Evolutionary conservation across 108 stramenopile species (phyloP), one percentile per base, ranked within the genome.

Genomic region (Nitzschia sp.): DNA sequence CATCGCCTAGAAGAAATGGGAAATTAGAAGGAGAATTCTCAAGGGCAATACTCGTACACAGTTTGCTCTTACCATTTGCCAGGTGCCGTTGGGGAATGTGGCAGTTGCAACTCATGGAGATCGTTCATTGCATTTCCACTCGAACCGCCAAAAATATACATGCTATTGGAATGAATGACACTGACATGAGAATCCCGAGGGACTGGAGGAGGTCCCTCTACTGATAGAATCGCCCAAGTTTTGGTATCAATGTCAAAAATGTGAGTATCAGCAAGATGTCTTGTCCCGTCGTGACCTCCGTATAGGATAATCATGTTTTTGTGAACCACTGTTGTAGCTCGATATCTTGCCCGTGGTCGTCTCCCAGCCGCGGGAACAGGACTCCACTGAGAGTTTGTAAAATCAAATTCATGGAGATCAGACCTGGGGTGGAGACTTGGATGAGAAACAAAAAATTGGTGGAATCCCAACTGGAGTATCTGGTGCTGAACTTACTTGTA

Each of bases 211-310:
- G 81, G 68, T 2, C 97, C 96, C 42, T 88, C 91, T 8, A 89
- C 81, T 51, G 80, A 67, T 46, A 94, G 73, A 9, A 71, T 48
- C n/a, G 82, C 74, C 95, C 94, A 95, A 19, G 72, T 69, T 10
- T 78, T 64, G 3, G 88, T 83, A 19, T 82, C 82, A 53, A 97
- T 89, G 67, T 97, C 95, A 69, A 95, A 97, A 12, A 93, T 70
- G 71, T 96, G 90, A 2, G 95, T 91, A 74, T 98, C 98, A 19
- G 88, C 85, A 55, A 98, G 73, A 79, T 98, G 98, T 25, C 97
- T 62, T 1, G 94, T 96, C 8, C 98, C 98, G 71, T 98, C 98
- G 75, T 98, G 98, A 6, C 96, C 96, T 8, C 95, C 95, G 71
- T 84, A 95, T 22, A 96, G 64, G 67, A 93, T 84, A 82, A 97